These are phyloP conservation scores for Blastobotrys ciferrii DNA, from an alignment of 1,139 yeast genomes.

Conservation along the genomic window DNA sequence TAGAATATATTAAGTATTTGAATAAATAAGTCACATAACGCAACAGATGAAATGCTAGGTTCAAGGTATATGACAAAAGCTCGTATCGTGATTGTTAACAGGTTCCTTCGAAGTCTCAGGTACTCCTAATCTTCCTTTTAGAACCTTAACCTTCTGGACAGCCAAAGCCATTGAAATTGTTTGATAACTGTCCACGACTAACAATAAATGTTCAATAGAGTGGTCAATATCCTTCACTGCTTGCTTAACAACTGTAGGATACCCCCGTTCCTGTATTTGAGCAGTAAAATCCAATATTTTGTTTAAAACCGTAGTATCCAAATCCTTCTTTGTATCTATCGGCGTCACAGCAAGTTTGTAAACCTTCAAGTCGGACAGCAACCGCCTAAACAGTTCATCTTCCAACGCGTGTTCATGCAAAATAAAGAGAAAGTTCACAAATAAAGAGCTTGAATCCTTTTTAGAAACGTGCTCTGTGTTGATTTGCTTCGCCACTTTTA, in stretches of 20 bases:
- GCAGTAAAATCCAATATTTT: slow-evolving; percentile 9
- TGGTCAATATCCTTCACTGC: neutral
- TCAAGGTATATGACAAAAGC: neutral
- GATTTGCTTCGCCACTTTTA: neutral
- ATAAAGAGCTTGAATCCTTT: slow-evolving; percentile 2
- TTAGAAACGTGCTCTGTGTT: neutral
- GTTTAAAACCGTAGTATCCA: slow-evolving; percentile 11
- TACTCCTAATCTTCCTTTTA: neutral
- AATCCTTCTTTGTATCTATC: slow-evolving; percentile 5
- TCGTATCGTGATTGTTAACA: neutral
- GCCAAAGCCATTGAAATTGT: slow-evolving; percentile 16
- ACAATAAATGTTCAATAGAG: slow-evolving; percentile 5
- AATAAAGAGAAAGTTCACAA: slow-evolving; percentile 10
- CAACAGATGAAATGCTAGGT: neutral
- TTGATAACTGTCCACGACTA: slow-evolving; percentile 8
- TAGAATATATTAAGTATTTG: neutral
- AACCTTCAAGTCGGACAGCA: slow-evolving; percentile 2
- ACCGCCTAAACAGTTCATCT: neutral
- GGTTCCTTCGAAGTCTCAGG: neutral
- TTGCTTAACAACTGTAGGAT: neutral
- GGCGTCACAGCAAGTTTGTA: slow-evolving; percentile 8
- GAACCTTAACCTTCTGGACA: slow-evolving; percentile 11
- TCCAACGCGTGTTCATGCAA: neutral
- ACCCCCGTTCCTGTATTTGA: slow-evolving; percentile 5
- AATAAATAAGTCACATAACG: neutral